Percentiles rank a stretch among this genome's conserved stretches.
Evolutionary conservation across 2,329 filamentous ascomycete species (phyloP).

Genomic region (Mycocentrospora acerina): DNA sequence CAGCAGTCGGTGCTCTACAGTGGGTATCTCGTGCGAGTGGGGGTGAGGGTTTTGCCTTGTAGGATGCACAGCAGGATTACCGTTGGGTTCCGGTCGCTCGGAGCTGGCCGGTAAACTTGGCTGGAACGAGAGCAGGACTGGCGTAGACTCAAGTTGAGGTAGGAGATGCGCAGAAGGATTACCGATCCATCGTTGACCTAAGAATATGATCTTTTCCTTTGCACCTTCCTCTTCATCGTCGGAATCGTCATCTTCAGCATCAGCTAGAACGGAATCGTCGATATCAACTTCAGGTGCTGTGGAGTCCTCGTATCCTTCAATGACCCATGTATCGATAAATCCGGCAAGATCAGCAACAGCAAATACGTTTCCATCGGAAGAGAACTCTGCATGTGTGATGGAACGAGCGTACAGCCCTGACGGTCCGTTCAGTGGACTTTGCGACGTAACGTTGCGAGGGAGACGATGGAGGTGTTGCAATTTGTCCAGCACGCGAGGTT

Average conservation of each 20-base stretch:
- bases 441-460: slow-evolving; percentile 25
- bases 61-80: slow-evolving; percentile 52
- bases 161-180: slow-evolving; percentile 64
- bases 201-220: slow-evolving; percentile 51
- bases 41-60: slow-evolving; percentile 54
- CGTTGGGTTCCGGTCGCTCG: slow-evolving; percentile 39
- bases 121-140: slow-evolving; percentile 51
- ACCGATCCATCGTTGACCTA: slow-evolving; percentile 70
- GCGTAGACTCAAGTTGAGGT: slow-evolving; percentile 48
- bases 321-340: slow-evolving; percentile 82
- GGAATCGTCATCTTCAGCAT: slow-evolving; percentile 34
- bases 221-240: slow-evolving; percentile 49
- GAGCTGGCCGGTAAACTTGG: slow-evolving; percentile 33
- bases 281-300: slow-evolving; percentile 46
- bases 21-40: slow-evolving; percentile 58
- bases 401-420: slow-evolving; percentile 75
- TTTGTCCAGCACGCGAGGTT: slow-evolving; percentile 41
- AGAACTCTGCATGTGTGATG: slow-evolving; percentile 75
- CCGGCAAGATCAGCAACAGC: slow-evolving; percentile 81
- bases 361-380: slow-evolving; percentile 75
- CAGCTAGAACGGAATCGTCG: slow-evolving; percentile 32
- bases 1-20: slow-evolving; percentile 57
- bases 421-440: slow-evolving; percentile 58
- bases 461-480: slow-evolving; percentile 44
- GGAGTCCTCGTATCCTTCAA: slow-evolving; percentile 60